A percentile compares a stretch with the other conserved stretches of the same genome.
phyloP scores from a whole-genome alignment of 441 rosid genomes.

The Syzygium malaccense region DNA sequence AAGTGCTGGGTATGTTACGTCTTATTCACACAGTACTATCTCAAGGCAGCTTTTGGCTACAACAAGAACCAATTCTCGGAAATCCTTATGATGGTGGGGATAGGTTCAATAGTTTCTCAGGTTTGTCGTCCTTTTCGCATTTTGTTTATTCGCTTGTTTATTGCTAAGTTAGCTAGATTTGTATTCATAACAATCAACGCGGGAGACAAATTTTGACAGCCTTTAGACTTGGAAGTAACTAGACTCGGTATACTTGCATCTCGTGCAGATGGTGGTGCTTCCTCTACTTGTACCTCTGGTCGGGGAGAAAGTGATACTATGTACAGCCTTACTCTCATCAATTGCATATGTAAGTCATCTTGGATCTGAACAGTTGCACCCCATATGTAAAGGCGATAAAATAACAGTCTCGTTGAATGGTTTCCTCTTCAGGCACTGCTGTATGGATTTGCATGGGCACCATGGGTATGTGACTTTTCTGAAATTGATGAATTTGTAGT shows the following conservation, averaged over 20 bases:
- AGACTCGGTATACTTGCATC: not conserved
- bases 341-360: conserved; percentile 44
- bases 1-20: not conserved
- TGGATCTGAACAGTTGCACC: not conserved
- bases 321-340: conserved; percentile 37
- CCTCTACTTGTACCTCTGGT: conserved; percentile 43
- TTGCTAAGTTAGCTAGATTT: not conserved
- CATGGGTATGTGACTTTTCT: conserved; percentile 32
- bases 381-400: not conserved
- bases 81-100: conserved; percentile 38
- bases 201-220: not conserved
- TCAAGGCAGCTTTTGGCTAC: conserved; percentile 49
- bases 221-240: not conserved
- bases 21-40: conserved; percentile 34
- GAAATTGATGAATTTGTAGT: not conserved
- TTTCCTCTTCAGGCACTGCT: conserved; percentile 29
- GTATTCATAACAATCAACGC: not conserved
- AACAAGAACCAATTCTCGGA: conserved; percentile 50
- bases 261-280: conserved; percentile 36
- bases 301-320: conserved; percentile 45
- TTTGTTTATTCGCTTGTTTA: not conserved
- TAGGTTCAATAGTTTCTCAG: conserved; percentile 53
- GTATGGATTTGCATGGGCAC: conserved; percentile 49
- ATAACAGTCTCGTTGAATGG: not conserved
- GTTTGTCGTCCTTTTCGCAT: conserved; percentile 8